Evolutionary conservation across 2,329 filamentous ascomycete species (phyloP).

Genomic region (Xylaria arbuscula): DNA sequence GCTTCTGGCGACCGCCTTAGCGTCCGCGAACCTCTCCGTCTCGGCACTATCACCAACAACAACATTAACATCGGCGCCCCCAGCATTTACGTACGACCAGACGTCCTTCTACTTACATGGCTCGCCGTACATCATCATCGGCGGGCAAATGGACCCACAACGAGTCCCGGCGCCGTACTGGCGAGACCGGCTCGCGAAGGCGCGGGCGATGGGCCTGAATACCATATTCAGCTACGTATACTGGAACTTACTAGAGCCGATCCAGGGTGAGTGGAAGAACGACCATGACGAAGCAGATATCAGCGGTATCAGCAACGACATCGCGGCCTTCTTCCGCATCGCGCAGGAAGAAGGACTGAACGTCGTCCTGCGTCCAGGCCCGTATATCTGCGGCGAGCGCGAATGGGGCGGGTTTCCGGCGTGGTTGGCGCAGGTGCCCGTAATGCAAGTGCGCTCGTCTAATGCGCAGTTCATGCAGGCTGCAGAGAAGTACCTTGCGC

Average conservation of each 20-base stretch:
- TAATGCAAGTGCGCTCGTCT: conserved; percentile 55
- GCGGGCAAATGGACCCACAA: conserved; percentile 63
- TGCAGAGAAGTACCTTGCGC: conserved; percentile 53
- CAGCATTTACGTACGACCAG: conserved; percentile 55
- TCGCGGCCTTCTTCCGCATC: conserved; percentile 60
- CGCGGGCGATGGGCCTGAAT: conserved; percentile 60
- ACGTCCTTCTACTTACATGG: conserved; percentile 56
- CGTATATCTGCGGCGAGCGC: conserved; percentile 61
- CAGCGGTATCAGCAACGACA: conserved; percentile 54
- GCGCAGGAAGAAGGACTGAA: conserved; percentile 60
- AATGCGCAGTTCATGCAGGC: conserved; percentile 55
- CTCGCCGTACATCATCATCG: conserved; percentile 56
- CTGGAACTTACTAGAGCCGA: conserved; percentile 61
- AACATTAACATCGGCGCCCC: conserved; percentile 10
- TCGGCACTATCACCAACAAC: conserved; percentile 20
- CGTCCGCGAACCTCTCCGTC: neutral
- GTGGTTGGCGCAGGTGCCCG: conserved; percentile 57
- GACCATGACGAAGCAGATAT: conserved; percentile 38
- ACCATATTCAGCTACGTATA: conserved; percentile 64
- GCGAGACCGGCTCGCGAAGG: conserved; percentile 58
- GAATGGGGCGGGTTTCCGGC: conserved; percentile 63
- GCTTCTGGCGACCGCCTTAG: conserved; percentile 9
- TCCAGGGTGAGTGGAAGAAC: conserved; percentile 53
- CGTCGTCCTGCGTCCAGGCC: conserved; percentile 59
- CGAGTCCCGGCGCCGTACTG: conserved; percentile 60